A percentile compares a stretch with the other conserved stretches of the same genome.
Evolutionary conservation across 345 rosid species (phyloP).

Genomic region (Rhodamnia argentea): DNA sequence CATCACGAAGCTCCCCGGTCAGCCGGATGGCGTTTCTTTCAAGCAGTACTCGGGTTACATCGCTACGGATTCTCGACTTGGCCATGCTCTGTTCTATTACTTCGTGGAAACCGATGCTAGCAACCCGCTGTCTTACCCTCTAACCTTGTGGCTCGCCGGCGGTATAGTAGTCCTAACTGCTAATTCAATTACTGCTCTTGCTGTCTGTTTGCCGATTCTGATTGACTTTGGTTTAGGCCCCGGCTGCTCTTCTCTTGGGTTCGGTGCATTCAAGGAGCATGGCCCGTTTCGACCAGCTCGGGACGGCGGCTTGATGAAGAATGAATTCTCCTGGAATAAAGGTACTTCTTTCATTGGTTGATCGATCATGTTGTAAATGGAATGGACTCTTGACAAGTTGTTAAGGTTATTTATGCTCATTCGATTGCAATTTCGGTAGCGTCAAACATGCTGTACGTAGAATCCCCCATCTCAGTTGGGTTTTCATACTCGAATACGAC

Average conservation of each 20-base stretch:
- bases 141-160: no score
- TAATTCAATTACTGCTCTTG: not conserved
- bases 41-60: slow-evolving; percentile 22
- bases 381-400: no score
- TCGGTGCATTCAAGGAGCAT: slow-evolving; percentile 21
- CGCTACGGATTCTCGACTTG: not conserved
- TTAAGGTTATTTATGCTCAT: not conserved
- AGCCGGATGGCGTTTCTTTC: slow-evolving; percentile 13
- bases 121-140: no score
- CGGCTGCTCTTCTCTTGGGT: slow-evolving; percentile 29
- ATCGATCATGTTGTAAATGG: not conserved
- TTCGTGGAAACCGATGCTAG: no score
- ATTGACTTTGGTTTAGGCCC: slow-evolving; percentile 6
- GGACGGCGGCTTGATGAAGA: slow-evolving; percentile 15
- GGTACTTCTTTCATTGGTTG: not conserved
- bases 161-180: no score
- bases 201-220: not conserved
- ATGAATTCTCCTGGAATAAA: slow-evolving; percentile 24
- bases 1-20: slow-evolving; percentile 20
- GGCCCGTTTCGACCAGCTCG: slow-evolving; percentile 25
- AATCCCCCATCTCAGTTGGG: slow-evolving; percentile 20
- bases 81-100: no score
- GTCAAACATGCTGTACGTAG: slow-evolving; percentile 20
- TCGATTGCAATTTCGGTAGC: not conserved
- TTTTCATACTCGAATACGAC: slow-evolving; percentile 23